Evolutionary conservation across 75 land plant genomes (phyloP), one percentile per base, ranked within the genome.

Genomic region (Adiantum capillusveneris): DNA sequence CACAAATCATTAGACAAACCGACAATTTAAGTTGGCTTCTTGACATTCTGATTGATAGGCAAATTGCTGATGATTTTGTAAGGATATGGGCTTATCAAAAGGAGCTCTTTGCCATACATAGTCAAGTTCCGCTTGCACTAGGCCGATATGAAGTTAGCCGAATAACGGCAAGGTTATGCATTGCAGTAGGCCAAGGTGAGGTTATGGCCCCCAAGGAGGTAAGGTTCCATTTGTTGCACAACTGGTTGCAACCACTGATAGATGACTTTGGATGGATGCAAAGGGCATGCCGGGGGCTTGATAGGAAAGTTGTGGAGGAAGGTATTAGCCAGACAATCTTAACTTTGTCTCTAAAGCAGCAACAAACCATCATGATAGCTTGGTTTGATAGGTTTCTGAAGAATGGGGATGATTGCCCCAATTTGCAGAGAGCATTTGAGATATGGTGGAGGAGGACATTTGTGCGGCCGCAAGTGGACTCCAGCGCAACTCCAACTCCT

Each of bases 201-300:
- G 71, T 87, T 16, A 56, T 87, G 67, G 97, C 80, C n/a, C 76
- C 88, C 2, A 84, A 91, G 77, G 93, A 91, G 46, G 75, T 68
- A 36, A 66, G 97, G 45, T 75, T 77, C 57, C 20, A 61, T 44
- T 63, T 91, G 25, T 56, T 91, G 48, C 70, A 65, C 50, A 87
- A 85, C 36, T 91, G 97, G 97, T 65, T 91, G 75, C 88, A 76
- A 58, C 80, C 97, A 3, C 74, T 91, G 61, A 82, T 81, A 59
- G 88, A 87, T 46, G 97, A 91, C 60, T 91, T 91, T 66, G 93
- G 83, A 26, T 91, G 97, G 97, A 87, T 91, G 85, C 78, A 78
- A 57, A 54, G 97, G 75, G 88, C 88, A 0, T 84, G 81, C 18
- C 81, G 71, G 30, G 81, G 83, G 6, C 77, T 91, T 31, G 97